These are phyloP conservation scores for Botrytis galanthina DNA, from an alignment of 2,329 filamentous ascomycete species.

Conservation along the genomic window DNA sequence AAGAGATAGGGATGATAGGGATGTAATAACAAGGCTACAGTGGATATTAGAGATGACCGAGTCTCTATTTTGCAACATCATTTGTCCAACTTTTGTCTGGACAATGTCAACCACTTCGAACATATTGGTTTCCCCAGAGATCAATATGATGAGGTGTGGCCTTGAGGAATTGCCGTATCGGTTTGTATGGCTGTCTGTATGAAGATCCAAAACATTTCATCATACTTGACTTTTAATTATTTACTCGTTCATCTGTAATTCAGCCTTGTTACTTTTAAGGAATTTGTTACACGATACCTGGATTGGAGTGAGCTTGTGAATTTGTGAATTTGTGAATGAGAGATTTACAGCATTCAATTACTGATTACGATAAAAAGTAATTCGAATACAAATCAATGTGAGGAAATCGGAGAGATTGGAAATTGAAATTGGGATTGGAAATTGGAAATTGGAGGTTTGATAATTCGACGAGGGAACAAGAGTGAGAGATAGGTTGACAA, in stretches of 20 bases:
- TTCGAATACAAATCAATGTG: background rate
- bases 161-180: background rate
- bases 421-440: background rate
- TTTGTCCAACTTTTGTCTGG: constrained; percentile 4
- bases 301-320: background rate
- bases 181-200: constrained; percentile 1
- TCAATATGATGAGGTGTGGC: constrained; percentile 1
- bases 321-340: background rate
- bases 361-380: background rate
- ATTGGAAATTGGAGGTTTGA: background rate
- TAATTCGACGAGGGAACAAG: background rate
- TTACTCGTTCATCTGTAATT: constrained; percentile 2
- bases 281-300: background rate
- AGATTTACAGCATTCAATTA: background rate
- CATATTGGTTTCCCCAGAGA: background rate
- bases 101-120: background rate
- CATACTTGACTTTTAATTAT: constrained; percentile 4
- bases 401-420: background rate
- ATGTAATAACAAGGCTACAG: constrained; percentile 6
- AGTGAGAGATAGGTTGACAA: background rate
- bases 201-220: background rate
- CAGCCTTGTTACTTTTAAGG: constrained; percentile 4
- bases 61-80: background rate
- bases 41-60: background rate
- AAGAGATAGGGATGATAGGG: constrained; percentile 6